Percentiles rank a stretch among this genome's conserved stretches.
phyloP scores from a whole-genome alignment of 805 yeast genomes.

The Ogataea paradorogensis region DNA sequence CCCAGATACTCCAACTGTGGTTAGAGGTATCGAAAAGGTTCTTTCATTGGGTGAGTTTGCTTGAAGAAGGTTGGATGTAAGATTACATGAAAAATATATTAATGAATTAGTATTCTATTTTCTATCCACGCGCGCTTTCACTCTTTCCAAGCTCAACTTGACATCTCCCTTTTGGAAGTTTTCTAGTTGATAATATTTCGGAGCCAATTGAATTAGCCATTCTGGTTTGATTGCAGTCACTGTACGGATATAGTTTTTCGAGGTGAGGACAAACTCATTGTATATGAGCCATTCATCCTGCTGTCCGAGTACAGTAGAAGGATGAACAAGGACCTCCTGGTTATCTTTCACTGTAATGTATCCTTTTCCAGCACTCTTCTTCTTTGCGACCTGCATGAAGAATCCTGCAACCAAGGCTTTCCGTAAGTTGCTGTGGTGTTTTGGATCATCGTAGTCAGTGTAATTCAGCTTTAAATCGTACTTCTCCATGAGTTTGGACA shows the following conservation, averaged over 20 bases:
- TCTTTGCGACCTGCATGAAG: slow-evolving; percentile 97
- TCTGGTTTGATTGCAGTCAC: slow-evolving; percentile 90
- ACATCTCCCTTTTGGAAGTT: slow-evolving; percentile 71
- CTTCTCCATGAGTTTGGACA: slow-evolving; percentile 77
- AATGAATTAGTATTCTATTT: slow-evolving; percentile 28
- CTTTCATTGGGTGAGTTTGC: slow-evolving; percentile 52
- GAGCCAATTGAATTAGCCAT: slow-evolving; percentile 83
- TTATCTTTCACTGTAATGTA: slow-evolving; percentile 91
- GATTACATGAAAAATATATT: slow-evolving; percentile 9
- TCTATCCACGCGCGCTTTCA: slow-evolving; percentile 45
- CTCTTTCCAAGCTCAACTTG: slow-evolving; percentile 63
- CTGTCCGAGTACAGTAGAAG: slow-evolving; percentile 84
- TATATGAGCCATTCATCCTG: slow-evolving; percentile 93
- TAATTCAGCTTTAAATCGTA: slow-evolving; percentile 71
- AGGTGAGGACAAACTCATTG: slow-evolving; percentile 91
- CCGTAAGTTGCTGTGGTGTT: slow-evolving; percentile 73
- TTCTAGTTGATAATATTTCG: slow-evolving; percentile 62
- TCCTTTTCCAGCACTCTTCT: slow-evolving; percentile 76
- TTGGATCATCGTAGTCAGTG: slow-evolving; percentile 61
- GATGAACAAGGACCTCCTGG: slow-evolving; percentile 93
- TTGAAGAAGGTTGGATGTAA: slow-evolving; percentile 12
- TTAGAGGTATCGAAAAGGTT: slow-evolving; percentile 81
- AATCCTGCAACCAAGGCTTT: slow-evolving; percentile 90
- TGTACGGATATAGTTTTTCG: slow-evolving; percentile 91
- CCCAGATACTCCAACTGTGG: slow-evolving; percentile 92